Percentiles rank a stretch among this genome's conserved stretches.
phyloP scores from a whole-genome alignment of 345 rosid species.

The Eucalyptus regnans region DNA sequence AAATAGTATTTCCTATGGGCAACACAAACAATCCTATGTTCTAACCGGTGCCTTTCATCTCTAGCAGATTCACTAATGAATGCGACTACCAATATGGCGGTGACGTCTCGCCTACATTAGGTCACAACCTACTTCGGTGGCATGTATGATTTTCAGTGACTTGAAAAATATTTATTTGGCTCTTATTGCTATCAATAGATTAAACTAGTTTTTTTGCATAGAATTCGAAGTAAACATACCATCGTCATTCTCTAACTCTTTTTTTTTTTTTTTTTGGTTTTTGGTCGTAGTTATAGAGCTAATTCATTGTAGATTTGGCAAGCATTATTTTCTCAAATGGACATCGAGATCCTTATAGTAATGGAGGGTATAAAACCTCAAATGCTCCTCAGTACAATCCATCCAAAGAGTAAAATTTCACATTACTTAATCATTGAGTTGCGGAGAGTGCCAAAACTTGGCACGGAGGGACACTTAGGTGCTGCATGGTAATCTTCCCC shows the following conservation, averaged over 20 bases:
- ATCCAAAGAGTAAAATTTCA: no score
- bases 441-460: no score
- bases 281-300: no score
- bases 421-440: background rate
- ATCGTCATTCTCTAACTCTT: no score
- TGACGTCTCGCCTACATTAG: constrained; percentile 24
- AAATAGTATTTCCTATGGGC: constrained; percentile 34
- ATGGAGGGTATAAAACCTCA: constrained; percentile 22
- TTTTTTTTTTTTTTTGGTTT: no score
- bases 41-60: constrained; percentile 3
- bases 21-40: constrained; percentile 21
- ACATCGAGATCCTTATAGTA: constrained; percentile 38
- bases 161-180: no score
- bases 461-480: no score
- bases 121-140: constrained; percentile 39
- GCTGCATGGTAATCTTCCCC: no score
- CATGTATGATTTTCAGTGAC: constrained; percentile 4
- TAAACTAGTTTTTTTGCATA: no score
- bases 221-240: no score
- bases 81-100: background rate
- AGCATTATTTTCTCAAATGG: constrained; percentile 56
- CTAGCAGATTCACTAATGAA: background rate
- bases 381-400: background rate
- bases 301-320: background rate
- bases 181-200: no score